Evolutionary conservation across 768 basidiomycete species (phyloP).

Genomic region (Kwoniella sp.): DNA sequence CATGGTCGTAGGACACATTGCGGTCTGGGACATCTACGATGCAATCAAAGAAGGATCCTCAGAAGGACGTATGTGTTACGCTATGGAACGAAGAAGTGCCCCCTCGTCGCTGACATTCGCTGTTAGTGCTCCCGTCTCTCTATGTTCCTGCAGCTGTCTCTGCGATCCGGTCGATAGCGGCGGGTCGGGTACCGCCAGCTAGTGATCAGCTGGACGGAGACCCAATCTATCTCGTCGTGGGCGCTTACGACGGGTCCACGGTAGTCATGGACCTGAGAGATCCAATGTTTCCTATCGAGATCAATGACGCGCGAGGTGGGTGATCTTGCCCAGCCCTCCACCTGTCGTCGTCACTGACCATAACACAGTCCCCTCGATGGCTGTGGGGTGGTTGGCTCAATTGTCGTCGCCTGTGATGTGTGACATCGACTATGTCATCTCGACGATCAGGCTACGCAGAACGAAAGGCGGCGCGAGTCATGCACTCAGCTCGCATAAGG

Average conservation of each 20-base stretch:
- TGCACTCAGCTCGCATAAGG: conserved; percentile 49
- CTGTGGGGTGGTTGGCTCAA: conserved; percentile 32
- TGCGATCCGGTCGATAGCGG: conserved; percentile 21
- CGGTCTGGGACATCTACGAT: conserved; percentile 43
- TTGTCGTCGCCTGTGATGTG: conserved; percentile 14
- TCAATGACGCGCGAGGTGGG: conserved; percentile 30
- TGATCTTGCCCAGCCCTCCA: not conserved
- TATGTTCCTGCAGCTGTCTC: conserved; percentile 23
- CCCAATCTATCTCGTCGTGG: conserved; percentile 21
- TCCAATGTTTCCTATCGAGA: conserved; percentile 16
- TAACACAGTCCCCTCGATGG: conserved; percentile 16
- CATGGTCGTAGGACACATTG: conserved; percentile 34
- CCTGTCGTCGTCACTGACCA: conserved; percentile 2
- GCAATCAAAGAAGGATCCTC: conserved; percentile 12
- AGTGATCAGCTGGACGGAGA: conserved; percentile 22
- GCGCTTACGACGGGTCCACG: conserved; percentile 28
- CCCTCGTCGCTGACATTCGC: not conserved
- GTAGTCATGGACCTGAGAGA: conserved; percentile 32
- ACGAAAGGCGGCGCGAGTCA: not conserved
- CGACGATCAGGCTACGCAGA: conserved; percentile 18
- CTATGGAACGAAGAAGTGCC: not conserved
- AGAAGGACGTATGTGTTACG: conserved; percentile 21
- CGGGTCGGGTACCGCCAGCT: conserved; percentile 16
- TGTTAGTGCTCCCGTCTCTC: conserved; percentile 22
- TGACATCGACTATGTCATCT: conserved; percentile 27